These are phyloP conservation scores for Boeremia lycopersici DNA, from an alignment of 2,329 filamentous ascomycete species.

Conservation along the genomic window DNA sequence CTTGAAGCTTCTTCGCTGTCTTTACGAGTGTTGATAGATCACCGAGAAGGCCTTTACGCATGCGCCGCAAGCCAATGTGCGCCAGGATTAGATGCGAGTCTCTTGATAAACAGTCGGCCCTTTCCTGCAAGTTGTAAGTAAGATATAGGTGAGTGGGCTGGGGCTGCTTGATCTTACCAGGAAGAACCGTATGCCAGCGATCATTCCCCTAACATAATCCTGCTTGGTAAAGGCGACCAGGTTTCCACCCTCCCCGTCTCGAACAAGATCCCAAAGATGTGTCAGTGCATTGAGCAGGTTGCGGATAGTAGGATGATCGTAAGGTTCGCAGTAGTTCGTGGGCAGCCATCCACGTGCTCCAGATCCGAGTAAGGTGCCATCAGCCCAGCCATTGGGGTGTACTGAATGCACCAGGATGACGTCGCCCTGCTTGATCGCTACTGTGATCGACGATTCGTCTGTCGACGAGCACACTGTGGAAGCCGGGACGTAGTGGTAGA, in stretches of 20 bases:
- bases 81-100: constrained; percentile 77
- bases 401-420: constrained; percentile 94
- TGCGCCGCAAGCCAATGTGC: constrained; percentile 76
- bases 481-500: constrained; percentile 87
- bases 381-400: constrained; percentile 98
- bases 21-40: constrained; percentile 91
- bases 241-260: constrained; percentile 77
- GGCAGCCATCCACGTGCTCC: constrained; percentile 93
- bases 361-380: constrained; percentile 85
- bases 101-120: constrained; percentile 82
- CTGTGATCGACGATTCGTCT: constrained; percentile 68
- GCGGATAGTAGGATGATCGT: constrained; percentile 85
- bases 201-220: constrained; percentile 92
- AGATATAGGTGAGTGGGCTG: not conserved
- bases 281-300: constrained; percentile 84
- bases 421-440: constrained; percentile 88
- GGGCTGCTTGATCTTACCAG: constrained; percentile 65
- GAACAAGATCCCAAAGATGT: constrained; percentile 89
- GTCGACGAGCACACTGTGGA: constrained; percentile 80
- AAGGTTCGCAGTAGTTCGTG: constrained; percentile 97
- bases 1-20: constrained; percentile 83
- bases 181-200: constrained; percentile 88
- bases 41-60: constrained; percentile 84
- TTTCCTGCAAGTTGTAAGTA: constrained; percentile 66
- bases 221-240: constrained; percentile 83